phyloP scores from a whole-genome alignment of 495 filamentous ascomycete species.

The Parmelia sp. region DNA sequence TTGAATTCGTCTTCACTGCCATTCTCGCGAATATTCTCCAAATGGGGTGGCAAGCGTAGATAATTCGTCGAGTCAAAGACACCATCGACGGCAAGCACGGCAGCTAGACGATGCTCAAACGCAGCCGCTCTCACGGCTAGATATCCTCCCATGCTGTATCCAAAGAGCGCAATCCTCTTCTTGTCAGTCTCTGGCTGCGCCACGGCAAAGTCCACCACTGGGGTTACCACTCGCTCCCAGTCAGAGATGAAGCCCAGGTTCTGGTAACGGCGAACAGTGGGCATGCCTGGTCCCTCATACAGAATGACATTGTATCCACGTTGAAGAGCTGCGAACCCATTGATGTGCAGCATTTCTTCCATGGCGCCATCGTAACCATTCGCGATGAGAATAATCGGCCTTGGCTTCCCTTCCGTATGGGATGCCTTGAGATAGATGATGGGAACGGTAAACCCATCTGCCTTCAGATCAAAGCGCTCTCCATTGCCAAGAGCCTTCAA shows the following conservation, averaged over 20 bases:
- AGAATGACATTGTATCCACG: slow-evolving; percentile 43
- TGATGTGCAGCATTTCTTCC: slow-evolving; percentile 40
- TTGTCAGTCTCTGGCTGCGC: too few relatives aligned
- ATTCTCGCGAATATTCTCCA: too few relatives aligned
- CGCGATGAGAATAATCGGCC: slow-evolving; percentile 36
- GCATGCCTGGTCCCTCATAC: slow-evolving; percentile 48
- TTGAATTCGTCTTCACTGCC: too few relatives aligned
- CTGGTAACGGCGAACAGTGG: slow-evolving; percentile 39
- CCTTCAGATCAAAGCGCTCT: slow-evolving; percentile 30
- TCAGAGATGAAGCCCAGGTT: slow-evolving; percentile 42
- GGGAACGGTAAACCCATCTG: slow-evolving; percentile 30
- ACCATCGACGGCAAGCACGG: too few relatives aligned
- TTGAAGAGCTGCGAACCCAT: slow-evolving; percentile 32
- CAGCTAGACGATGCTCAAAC: too few relatives aligned
- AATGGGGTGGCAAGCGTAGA: too few relatives aligned
- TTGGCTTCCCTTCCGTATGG: not conserved
- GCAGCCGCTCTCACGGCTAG: too few relatives aligned
- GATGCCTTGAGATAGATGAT: slow-evolving; percentile 29
- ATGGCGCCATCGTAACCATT: slow-evolving; percentile 40
- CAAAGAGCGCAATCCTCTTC: too few relatives aligned
- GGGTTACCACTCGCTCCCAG: too few relatives aligned
- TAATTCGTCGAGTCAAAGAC: too few relatives aligned
- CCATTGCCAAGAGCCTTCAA: slow-evolving; percentile 38
- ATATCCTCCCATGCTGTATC: too few relatives aligned
- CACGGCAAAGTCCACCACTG: too few relatives aligned